Evolutionary conservation across 2,329 filamentous ascomycete genomes (phyloP), one percentile per base, ranked within the genome.

Genomic region (Pestalotiopsis sp.): DNA sequence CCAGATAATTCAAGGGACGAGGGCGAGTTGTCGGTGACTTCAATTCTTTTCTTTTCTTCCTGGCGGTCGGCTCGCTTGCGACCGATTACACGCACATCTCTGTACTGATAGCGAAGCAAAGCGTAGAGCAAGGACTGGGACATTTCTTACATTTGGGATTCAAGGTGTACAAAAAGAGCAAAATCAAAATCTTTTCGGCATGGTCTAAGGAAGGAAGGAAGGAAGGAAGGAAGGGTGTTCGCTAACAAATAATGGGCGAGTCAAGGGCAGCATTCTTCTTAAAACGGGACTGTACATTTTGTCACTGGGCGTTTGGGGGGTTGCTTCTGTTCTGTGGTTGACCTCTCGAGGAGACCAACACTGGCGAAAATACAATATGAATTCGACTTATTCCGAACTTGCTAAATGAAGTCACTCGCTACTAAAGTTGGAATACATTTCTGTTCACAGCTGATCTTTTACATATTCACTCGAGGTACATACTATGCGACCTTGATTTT

Each of bases 61-160:
- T 68, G 27, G 59, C 56, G 45, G 45, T 57, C 31, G 59, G 56
- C 61, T 49, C 57, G 66, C 40, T 61, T 64, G 66, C 68, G 60
- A 56, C n/a, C 25, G 31, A 52, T 9, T 66, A 59, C 67, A 71
- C 75, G 61, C 67, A 71, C 75, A 67, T 72, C 58, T 71, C 66
- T 75, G 73, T 76, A 76, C 71, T 71, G 71, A 68, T 73, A 75
- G 71, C 70, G 70, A 71, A 70, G 67, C 63, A 45, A 70, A 40
- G n/a, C n/a, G 36, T 20, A 40, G 27, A 40, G 13, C 14, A 36
- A 12, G 31, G 59, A 20, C 45, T 31, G 60, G 23, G 25, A 12
- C 36, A 68, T 59, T 69, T 70, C 31, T 73, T 60, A 69, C 68
- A 69, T 72, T 70, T 56, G 66, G 75, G 75, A 73, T 74, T 78